These are phyloP conservation scores for Gamsiella multidivaricata DNA, from an alignment of 192 early-diverging fungal genomes.

Conservation along the genomic window DNA sequence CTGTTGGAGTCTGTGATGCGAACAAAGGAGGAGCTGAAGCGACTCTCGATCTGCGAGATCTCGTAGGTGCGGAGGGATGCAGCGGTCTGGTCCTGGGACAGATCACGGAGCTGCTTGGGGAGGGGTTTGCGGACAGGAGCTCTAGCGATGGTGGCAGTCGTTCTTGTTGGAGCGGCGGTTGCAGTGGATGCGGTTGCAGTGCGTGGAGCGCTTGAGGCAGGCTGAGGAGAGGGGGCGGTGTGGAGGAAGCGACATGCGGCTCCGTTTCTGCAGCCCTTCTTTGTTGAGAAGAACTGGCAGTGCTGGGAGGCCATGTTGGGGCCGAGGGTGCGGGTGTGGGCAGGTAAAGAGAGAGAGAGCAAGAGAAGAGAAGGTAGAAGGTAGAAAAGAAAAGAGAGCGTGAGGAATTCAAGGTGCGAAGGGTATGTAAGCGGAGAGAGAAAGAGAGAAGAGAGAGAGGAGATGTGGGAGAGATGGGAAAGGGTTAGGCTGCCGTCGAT, in stretches of 20 bases:
- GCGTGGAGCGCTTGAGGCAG: not conserved
- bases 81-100: not conserved
- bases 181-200: not conserved
- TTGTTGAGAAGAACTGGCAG: constrained; percentile 27
- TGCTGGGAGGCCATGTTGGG: too few relatives aligned
- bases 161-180: too few relatives aligned
- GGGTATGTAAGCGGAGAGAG: not conserved
- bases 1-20: not conserved
- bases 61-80: constrained; percentile 19
- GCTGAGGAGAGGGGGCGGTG: not conserved
- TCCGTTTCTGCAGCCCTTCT: constrained; percentile 34
- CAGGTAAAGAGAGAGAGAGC: not conserved
- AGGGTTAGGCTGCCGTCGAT: not conserved
- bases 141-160: constrained; percentile 1
- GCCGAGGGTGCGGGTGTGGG: not conserved
- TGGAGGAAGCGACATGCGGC: constrained; percentile 20
- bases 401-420: not conserved
- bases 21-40: constrained; percentile 11
- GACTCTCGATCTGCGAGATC: constrained; percentile 29
- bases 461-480: too few relatives aligned
- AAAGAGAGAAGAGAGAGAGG: too few relatives aligned
- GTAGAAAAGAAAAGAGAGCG: not conserved
- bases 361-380: not conserved
- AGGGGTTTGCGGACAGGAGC: constrained; percentile 31
- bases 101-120: constrained; percentile 17